Conservation (phyloP, 2,329 filamentous ascomycete species). For the Penicillium corylophilum region DNA sequence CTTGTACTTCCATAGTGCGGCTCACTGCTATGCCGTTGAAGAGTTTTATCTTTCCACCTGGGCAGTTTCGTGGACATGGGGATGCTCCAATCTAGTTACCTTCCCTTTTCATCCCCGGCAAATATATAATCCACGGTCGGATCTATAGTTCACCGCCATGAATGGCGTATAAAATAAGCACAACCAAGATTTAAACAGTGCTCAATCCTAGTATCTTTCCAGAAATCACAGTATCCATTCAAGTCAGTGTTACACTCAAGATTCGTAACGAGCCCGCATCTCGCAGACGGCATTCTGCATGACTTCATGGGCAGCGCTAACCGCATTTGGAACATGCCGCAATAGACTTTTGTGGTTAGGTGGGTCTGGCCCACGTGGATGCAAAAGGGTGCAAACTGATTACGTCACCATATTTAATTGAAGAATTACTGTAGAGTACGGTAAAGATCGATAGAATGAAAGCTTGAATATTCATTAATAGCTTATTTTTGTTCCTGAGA, state of each 20-base stretch:
- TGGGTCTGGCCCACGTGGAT: slow-evolving; percentile 24
- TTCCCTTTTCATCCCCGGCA: not conserved
- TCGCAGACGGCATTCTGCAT: slow-evolving; percentile 19
- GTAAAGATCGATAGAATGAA: no score
- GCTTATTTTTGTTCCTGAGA: not conserved
- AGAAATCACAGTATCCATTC: not conserved
- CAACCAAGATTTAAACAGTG: no score
- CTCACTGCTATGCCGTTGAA: no score
- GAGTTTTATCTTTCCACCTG: no score
- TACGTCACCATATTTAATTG: slow-evolving; percentile 8
- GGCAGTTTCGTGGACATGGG: not conserved
- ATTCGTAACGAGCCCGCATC: slow-evolving; percentile 18
- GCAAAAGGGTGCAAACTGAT: slow-evolving; percentile 23
- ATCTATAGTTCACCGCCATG: not conserved
- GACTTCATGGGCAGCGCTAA: slow-evolving; percentile 15
- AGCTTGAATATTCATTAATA: not conserved
- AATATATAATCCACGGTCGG: slow-evolving; percentile 1
- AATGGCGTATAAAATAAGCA: not conserved
- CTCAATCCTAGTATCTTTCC: not conserved
- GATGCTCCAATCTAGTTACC: not conserved
- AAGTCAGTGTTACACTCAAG: not conserved
- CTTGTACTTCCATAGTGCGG: no score
- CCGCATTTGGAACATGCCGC: slow-evolving; percentile 10
- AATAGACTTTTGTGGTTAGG: slow-evolving; percentile 23
- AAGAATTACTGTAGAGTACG: no score